Base-by-base conservation (phyloP, 106 monocot genomes). In the Dioscorea zingiberensis region DNA sequence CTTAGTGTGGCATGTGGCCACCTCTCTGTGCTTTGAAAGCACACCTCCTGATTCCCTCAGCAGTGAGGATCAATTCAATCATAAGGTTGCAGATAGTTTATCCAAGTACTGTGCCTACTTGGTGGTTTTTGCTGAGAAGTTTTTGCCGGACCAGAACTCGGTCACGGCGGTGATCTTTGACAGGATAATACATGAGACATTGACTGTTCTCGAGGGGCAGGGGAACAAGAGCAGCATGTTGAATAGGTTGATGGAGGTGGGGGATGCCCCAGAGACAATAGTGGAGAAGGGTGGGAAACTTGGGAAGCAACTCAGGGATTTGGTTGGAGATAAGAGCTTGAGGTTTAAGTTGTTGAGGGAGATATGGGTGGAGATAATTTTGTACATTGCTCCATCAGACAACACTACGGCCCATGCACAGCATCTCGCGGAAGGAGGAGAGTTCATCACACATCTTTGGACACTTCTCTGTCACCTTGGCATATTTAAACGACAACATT, bases 391-490 rank as follows among this genome's bases (percentile, higher is more conserved):
- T 4, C 72, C 72, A 4, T 64, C 72, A 8, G 56, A 45, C 2
- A 24, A 46, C 28, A 15, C 9, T 0, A 25, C 8, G 13, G 38
- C 25, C 15, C 72, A 73, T 38, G 30, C 10, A 1, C 23, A 30
- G n/a, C 19, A 24, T 6, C 23, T 64, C 0, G 9, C 44, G 5
- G 23, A 25, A 16, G 72, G 72, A 4, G 72, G 72, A 11, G 72
- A 73, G 54, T 64, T 73, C 64, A 64, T 73, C 18, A 73, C 72
- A 0, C 72, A 55, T 57, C 54, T 73, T 4, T 73, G 72, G 72
- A 54, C 72, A 1, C 21, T 73, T 63, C 64, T 73, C 18, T 38
- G 49, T 28, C 51, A 63, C 49, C 15, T 27, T 2, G 62, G 72
- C 21, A 32, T 72, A 10, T 27, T 30, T 13, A 21, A 45, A 27